Base-by-base conservation (phyloP, 208 protist genomes). In the Spongospora subterranea region DNA sequence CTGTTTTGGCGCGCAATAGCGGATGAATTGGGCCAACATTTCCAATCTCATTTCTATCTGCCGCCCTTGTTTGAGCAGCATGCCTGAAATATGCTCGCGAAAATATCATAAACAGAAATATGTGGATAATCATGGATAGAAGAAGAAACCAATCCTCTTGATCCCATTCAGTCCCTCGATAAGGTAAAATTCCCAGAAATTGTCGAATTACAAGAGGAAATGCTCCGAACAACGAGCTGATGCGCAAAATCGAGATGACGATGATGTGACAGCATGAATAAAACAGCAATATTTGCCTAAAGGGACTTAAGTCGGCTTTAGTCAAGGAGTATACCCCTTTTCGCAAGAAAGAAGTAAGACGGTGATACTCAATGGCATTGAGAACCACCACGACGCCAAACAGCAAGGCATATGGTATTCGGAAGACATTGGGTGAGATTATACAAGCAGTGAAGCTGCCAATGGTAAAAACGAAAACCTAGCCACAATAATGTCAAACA, bases 371-470 rank as follows among this genome's bases (percentile, higher is more conserved):
- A 82, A 43, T 39, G 6, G 35, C 71, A 20, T n/a, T 6, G n/a
- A 82, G n/a, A 82, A 82, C 11, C 17, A 82, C 6, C 11, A 82
- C 17, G 71, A 6, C 35, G 6, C 11, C 35, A 39, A 82, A 17
- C 35, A 82, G n/a, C 17, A 82, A 40, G 35, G n/a, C 71, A 82
- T 45, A 82, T 20, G 71, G 71, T 20, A 82, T 35, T n/a, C 71
- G 71, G 40, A 82, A 82, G n/a, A 82, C n/a, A 43, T 82, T 82
- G 17, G 71, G 71, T 39, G 71, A 82, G 11, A 82, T 6, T 40
- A 82, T n/a, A 35, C 71, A 82, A 13, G 71, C 71, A 35, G n/a
- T n/a, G n/a, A 35, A 45, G 17, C 13, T n/a, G n/a, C 71, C 71
- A 82, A 35, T 20, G 71, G 35, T 40, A 43, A 82, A 82, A 13